Conservation (phyloP, 1,284 basidiomycete genomes). For the Ustilago bromivora region DNA sequence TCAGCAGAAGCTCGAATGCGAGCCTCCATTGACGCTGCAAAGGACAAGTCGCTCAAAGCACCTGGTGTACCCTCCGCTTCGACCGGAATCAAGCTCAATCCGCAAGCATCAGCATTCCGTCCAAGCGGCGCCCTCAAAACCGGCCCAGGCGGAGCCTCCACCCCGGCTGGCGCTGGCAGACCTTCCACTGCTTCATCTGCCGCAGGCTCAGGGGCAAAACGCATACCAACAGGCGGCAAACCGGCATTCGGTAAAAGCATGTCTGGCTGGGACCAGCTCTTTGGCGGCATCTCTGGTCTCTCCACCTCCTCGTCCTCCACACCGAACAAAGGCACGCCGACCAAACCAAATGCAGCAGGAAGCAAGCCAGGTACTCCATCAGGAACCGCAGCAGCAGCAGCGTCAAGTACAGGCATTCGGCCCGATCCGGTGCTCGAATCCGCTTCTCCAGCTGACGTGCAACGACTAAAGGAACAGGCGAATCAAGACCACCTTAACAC, state of each 20-base stretch:
- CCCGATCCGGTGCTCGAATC: conserved; percentile 33
- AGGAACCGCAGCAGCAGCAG: neutral
- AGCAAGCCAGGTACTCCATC: conserved; percentile 17
- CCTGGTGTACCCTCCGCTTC: conserved; percentile 2
- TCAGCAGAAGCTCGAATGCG: conserved; percentile 42
- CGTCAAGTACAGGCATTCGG: conserved; percentile 32
- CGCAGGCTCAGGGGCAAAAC: conserved; percentile 13
- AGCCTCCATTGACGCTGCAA: conserved; percentile 46
- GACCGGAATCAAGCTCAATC: conserved; percentile 35
- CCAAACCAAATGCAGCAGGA: conserved; percentile 5
- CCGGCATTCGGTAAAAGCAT: conserved; percentile 50
- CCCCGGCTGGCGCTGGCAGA: conserved; percentile 18
- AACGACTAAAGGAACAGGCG: conserved; percentile 15
- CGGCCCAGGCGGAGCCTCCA: conserved; percentile 15
- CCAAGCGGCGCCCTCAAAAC: conserved; percentile 18
- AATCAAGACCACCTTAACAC: conserved; percentile 24
- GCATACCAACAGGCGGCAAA: conserved; percentile 22
- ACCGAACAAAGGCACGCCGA: conserved; percentile 12
- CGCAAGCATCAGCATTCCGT: conserved; percentile 37
- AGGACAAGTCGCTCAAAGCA: conserved; percentile 34
- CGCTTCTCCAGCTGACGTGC: conserved; percentile 15
- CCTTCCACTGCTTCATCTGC: conserved; percentile 3
- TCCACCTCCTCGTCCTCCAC: conserved; percentile 16
- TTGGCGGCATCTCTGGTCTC: conserved; percentile 36
- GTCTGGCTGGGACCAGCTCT: conserved; percentile 51